Evolutionary conservation across 2,329 filamentous ascomycete genomes (phyloP).

Genomic region (Seiridium cupressi): DNA sequence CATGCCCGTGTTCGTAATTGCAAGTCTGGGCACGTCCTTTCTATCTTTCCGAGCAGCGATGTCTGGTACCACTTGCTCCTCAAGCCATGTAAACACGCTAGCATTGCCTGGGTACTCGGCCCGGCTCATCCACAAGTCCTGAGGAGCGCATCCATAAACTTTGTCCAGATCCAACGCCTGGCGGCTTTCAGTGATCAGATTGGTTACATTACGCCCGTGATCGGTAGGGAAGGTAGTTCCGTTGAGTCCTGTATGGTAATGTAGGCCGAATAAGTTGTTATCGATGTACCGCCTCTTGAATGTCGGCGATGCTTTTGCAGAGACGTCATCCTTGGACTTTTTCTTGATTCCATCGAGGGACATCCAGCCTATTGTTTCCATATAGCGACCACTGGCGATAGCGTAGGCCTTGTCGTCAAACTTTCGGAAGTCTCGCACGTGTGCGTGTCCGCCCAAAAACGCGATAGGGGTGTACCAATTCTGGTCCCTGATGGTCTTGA

Average conservation of each 20-base stretch:
- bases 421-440: constrained; percentile 79
- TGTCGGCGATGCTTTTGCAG: constrained; percentile 39
- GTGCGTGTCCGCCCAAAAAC: constrained; percentile 88
- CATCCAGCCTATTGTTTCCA: constrained; percentile 94
- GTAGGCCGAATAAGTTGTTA: constrained; percentile 83
- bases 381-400: constrained; percentile 84
- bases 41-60: constrained; percentile 58
- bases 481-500: constrained; percentile 71
- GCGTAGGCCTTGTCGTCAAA: constrained; percentile 79
- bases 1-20: constrained; percentile 84
- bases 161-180: constrained; percentile 70
- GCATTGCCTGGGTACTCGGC: constrained; percentile 69
- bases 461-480: constrained; percentile 84
- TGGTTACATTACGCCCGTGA: constrained; percentile 69
- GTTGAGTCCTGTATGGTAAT: constrained; percentile 76
- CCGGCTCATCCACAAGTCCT: constrained; percentile 78
- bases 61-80: constrained; percentile 70
- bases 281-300: constrained; percentile 88
- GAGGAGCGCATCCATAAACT: constrained; percentile 79
- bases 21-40: constrained; percentile 62
- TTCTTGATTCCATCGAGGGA: constrained; percentile 67
- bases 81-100: constrained; percentile 82
- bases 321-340: constrained; percentile 26
- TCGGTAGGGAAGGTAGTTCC: constrained; percentile 72
- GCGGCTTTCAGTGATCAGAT: constrained; percentile 68